These are phyloP conservation scores for Penicillium sp. DNA, from an alignment of 2,329 filamentous ascomycete species.

Conservation along the genomic window DNA sequence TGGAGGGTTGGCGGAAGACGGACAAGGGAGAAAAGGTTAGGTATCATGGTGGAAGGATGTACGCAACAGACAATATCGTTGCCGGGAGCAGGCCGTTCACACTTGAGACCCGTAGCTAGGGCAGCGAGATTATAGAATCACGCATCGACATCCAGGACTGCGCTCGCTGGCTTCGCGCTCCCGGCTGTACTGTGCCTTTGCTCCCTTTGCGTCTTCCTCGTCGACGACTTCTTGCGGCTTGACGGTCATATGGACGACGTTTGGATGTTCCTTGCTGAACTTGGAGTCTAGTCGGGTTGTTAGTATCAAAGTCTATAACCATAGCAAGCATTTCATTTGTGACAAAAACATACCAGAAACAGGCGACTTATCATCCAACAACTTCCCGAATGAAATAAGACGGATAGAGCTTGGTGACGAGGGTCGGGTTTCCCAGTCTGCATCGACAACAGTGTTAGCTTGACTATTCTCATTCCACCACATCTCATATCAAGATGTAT, in stretches of 20 bases:
- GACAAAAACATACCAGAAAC: constrained; percentile 67
- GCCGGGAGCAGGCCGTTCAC: neutral
- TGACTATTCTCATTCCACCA: neutral
- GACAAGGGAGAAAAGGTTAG: neutral
- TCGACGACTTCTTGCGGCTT: constrained; percentile 80
- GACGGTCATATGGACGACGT: constrained; percentile 93
- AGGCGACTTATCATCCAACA: constrained; percentile 83
- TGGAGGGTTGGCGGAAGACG: neutral
- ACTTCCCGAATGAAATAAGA: constrained; percentile 85
- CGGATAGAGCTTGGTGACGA: constrained; percentile 85
- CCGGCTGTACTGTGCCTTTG: constrained; percentile 54
- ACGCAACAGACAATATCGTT: neutral
- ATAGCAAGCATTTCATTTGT: neutral
- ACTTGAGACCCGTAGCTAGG: neutral
- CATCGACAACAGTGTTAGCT: neutral
- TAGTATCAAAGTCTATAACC: constrained; percentile 3
- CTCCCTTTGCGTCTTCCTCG: constrained; percentile 72
- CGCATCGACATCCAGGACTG: constrained; percentile 63
- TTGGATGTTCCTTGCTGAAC: constrained; percentile 71
- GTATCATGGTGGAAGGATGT: neutral
- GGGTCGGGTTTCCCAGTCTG: constrained; percentile 83
- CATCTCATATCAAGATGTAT: neutral
- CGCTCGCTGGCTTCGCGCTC: constrained; percentile 56
- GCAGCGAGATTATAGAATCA: constrained; percentile 53
- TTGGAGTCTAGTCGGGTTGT: constrained; percentile 63